Conservation (phyloP, 345 rosid genomes). For the Dimocarpus longan region DNA sequence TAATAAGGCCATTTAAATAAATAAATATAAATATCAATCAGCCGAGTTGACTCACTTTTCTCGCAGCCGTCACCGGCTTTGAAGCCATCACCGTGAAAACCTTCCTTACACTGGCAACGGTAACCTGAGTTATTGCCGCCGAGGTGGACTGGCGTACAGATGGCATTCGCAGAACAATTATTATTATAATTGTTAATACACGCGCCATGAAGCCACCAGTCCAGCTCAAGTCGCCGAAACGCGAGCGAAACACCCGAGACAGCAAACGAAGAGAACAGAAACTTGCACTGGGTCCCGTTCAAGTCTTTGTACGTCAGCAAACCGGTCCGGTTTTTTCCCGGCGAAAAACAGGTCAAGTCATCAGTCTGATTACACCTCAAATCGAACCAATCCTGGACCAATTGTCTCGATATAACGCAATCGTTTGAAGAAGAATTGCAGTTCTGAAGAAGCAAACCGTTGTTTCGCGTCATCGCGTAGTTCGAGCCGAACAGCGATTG, state of each 20-base stretch:
- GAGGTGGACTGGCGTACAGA: constrained; percentile 7
- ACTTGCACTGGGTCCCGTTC: constrained; percentile 34
- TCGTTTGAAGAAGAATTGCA: constrained; percentile 28
- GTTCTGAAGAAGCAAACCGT: constrained; percentile 60
- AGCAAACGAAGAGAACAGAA: constrained; percentile 59
- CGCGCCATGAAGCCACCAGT: constrained; percentile 61
- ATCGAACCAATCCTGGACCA: constrained; percentile 25
- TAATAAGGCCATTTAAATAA: neutral
- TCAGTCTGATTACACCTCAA: constrained; percentile 33
- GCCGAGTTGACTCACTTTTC: constrained; percentile 51
- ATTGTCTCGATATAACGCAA: constrained; percentile 44
- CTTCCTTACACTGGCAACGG: constrained; percentile 59
- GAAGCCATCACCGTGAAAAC: constrained; percentile 68
- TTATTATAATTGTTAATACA: constrained; percentile 27
- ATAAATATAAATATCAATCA: constrained; percentile 21
- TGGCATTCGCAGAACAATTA: constrained; percentile 41
- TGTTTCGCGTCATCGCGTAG: constrained; percentile 50
- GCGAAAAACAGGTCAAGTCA: constrained; percentile 50
- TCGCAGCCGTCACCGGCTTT: constrained; percentile 49
- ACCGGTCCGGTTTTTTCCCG: neutral
- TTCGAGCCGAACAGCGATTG: constrained; percentile 32
- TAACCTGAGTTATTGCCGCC: constrained; percentile 29
- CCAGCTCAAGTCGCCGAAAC: constrained; percentile 53
- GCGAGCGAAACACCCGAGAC: constrained; percentile 40
- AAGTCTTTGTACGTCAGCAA: constrained; percentile 32